A percentile compares a stretch with the other conserved stretches of the same genome.
These are phyloP conservation scores for Kluyveromyces sp. DNA, from an alignment of 1,139 yeast species.

Conservation along the genomic window DNA sequence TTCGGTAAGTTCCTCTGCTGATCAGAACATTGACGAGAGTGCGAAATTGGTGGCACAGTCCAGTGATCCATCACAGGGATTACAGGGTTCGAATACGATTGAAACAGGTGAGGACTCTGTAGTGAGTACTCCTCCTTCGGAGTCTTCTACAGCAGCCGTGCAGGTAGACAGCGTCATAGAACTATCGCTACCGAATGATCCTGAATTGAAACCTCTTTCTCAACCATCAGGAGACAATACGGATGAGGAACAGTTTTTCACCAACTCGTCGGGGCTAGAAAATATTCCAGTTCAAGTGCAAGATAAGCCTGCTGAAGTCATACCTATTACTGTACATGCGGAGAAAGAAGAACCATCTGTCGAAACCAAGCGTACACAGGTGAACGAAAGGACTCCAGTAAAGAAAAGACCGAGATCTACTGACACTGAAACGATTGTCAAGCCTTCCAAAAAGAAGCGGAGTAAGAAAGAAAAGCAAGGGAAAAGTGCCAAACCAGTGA, in stretches of 20 bases:
- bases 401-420: conserved; percentile 1
- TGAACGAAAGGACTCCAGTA: not conserved
- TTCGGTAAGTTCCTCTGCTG: no score
- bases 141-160: not conserved
- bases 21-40: no score
- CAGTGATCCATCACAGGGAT: no score
- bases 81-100: no score
- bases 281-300: not conserved
- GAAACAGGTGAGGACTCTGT: not conserved
- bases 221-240: not conserved
- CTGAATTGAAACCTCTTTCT: not conserved
- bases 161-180: not conserved
- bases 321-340: not conserved
- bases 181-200: not conserved
- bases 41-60: no score
- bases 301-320: not conserved
- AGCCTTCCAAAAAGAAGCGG: conserved; percentile 2
- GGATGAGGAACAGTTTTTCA: not conserved
- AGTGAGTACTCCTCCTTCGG: not conserved
- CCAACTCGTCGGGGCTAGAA: not conserved
- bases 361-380: not conserved
- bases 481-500: not conserved
- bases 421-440: not conserved
- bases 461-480: conserved; percentile 3
- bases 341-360: not conserved